Evolutionary conservation across 2,329 filamentous ascomycete species (phyloP), one percentile per base, ranked within the genome.

Genomic region (Periconia sp.): DNA sequence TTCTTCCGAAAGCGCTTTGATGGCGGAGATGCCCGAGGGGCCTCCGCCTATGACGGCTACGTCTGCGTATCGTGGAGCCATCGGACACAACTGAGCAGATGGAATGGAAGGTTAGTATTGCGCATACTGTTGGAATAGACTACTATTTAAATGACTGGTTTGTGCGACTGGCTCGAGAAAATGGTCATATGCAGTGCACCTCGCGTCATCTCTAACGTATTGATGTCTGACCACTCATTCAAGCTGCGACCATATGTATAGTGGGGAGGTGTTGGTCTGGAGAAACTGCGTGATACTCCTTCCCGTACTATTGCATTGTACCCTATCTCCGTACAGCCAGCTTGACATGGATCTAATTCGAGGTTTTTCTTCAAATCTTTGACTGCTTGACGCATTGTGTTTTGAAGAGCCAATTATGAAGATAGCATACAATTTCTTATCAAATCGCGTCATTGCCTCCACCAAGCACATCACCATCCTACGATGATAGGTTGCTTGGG

Each of bases 1-100:
- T 50, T 74, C 71, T 37, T 71, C 61, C 9, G 58, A 50, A 1
- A 74, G 57, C 3, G 70, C 70, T 31, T 65, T 62, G 9, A 64
- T 57, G 2, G 68, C 63, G 18, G 64, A 63, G 10, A 65, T 52
- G 5, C 68, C 69, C 7, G 68, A 66, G 5, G 68, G 69, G n/a
- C 69, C 69, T 14, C 67, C 62, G 2, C 69, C 68, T 30, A 66
- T 64, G 13, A 66, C 61, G 14, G 62, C 64, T 6, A 66, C 53
- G 56, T 52, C 43, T 40, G 65, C 49, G 52, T 58, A 55, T 37
- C 44, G 15, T 15, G 44, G 49, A 43, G 49, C 23, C 49, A 52
- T 52, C 7, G 15, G 15, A 13, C 3, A 37, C 15, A 37, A 13
- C 13, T n/a, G 13, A 3, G 11, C 13, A n/a, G 33, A 37, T 37